Percentiles rank a stretch among this genome's conserved stretches.
These are phyloP conservation scores for Fusarium musae DNA, from an alignment of 2,329 filamentous ascomycete species.

Conservation along the genomic window DNA sequence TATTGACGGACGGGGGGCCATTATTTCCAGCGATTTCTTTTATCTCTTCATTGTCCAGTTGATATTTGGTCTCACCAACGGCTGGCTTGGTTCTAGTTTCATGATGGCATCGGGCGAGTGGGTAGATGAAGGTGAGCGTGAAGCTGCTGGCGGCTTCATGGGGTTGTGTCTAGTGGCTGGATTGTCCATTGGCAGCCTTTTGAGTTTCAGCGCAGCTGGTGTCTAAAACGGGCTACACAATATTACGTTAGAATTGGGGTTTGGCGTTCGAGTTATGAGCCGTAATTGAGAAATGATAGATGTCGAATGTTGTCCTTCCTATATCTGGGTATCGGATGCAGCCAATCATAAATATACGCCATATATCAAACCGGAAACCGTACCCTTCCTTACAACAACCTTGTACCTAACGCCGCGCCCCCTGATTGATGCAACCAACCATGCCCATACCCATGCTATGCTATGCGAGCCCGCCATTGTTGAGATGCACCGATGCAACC, in stretches of 20 bases:
- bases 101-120: constrained; percentile 91
- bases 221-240: constrained; percentile 47
- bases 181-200: constrained; percentile 83
- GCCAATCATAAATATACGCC: constrained; percentile 28
- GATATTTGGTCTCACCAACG: constrained; percentile 85
- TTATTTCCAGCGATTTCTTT: constrained; percentile 83
- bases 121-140: constrained; percentile 84
- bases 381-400: constrained; percentile 26
- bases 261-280: constrained; percentile 15
- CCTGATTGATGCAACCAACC: constrained; percentile 37
- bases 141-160: constrained; percentile 95
- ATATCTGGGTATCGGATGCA: constrained; percentile 22
- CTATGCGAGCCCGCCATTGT: constrained; percentile 35
- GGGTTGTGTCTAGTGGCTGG: constrained; percentile 87
- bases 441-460: constrained; percentile 32
- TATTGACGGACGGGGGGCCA: constrained; percentile 78
- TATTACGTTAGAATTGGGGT: constrained; percentile 20
- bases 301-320: constrained; percentile 6
- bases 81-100: constrained; percentile 84
- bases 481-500: constrained; percentile 39
- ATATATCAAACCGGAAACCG: constrained; percentile 30
- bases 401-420: constrained; percentile 34
- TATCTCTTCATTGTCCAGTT: constrained; percentile 88
- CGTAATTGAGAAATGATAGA: constrained; percentile 23
- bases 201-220: constrained; percentile 81